A percentile compares a stretch with the other conserved stretches of the same genome.
Conservation (phyloP, 2,329 filamentous ascomycete species). For the Helicocarpus griseus region DNA sequence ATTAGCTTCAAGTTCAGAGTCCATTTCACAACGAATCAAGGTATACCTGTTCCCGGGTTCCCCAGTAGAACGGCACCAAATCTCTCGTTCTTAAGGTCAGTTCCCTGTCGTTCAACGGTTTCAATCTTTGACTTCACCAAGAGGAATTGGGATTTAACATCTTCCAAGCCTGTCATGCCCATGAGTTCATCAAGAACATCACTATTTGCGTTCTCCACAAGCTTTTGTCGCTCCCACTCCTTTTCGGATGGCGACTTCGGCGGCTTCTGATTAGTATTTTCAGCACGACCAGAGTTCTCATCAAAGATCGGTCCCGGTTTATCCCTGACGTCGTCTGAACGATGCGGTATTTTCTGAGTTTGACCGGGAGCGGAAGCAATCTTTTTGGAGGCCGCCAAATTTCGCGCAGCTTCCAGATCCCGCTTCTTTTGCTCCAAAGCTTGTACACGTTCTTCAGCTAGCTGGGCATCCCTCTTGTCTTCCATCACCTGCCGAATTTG, state of each 20-base stretch:
- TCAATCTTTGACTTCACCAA: constrained; percentile 56
- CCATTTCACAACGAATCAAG: neutral
- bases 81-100: constrained; percentile 48
- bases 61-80: constrained; percentile 57
- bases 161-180: constrained; percentile 60
- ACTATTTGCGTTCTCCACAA: constrained; percentile 42
- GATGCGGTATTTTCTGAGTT: neutral
- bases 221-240: constrained; percentile 57
- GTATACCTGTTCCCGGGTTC: constrained; percentile 64
- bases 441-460: neutral
- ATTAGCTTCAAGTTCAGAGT: constrained; percentile 9
- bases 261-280: neutral
- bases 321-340: neutral
- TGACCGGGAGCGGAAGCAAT: neutral
- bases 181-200: constrained; percentile 54
- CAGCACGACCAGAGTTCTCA: too few relatives aligned
- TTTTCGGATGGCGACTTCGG: constrained; percentile 23
- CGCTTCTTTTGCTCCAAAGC: neutral
- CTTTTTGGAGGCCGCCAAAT: neutral
- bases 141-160: constrained; percentile 56
- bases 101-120: constrained; percentile 46
- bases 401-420: neutral
- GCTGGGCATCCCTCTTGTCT: neutral
- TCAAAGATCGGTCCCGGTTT: neutral
- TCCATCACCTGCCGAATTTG: constrained; percentile 29